Conservation (phyloP, 306 rosid species). For the Echinosophora koreensis region DNA sequence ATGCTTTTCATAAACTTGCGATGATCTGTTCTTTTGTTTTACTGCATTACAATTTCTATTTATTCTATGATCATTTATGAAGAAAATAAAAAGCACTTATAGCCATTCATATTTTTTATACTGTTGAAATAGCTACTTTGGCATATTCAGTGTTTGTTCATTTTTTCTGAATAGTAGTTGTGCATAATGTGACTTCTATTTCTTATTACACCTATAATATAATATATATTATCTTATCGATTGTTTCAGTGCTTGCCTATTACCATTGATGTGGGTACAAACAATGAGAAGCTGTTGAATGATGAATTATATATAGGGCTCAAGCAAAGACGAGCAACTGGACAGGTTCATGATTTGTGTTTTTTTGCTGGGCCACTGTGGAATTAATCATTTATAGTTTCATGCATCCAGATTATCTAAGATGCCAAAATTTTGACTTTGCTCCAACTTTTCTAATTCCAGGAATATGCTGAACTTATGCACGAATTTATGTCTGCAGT, state of each 20-base stretch:
- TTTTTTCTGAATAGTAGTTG: not conserved
- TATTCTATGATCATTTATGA: not conserved
- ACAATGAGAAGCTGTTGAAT: slow-evolving; percentile 85
- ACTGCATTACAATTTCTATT: not conserved
- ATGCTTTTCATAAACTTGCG: slow-evolving; percentile 3
- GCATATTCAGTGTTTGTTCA: not conserved
- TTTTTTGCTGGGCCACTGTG: slow-evolving; percentile 19
- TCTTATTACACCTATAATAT: slow-evolving; percentile 29
- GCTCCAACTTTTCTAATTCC: slow-evolving; percentile 20
- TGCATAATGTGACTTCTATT: slow-evolving; percentile 1
- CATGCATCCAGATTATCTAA: not conserved
- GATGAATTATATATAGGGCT: slow-evolving; percentile 97
- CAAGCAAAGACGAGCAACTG: slow-evolving; percentile 93
- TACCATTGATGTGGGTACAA: slow-evolving; percentile 98
- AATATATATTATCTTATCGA: slow-evolving; percentile 28
- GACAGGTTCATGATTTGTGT: slow-evolving; percentile 67
- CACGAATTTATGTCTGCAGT: slow-evolving; percentile 94
- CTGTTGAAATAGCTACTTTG: not conserved
- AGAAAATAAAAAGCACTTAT: not conserved
- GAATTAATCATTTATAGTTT: slow-evolving; percentile 33
- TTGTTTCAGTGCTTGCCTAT: slow-evolving; percentile 90
- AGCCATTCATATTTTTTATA: not conserved
- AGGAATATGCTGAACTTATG: slow-evolving; percentile 94
- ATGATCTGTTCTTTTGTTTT: slow-evolving; percentile 3
- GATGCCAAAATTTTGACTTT: slow-evolving; percentile 33